Evolutionary conservation across 345 rosid genomes (phyloP), one percentile per base, ranked within the genome.

Genomic region (Eucalyptus brandiana): DNA sequence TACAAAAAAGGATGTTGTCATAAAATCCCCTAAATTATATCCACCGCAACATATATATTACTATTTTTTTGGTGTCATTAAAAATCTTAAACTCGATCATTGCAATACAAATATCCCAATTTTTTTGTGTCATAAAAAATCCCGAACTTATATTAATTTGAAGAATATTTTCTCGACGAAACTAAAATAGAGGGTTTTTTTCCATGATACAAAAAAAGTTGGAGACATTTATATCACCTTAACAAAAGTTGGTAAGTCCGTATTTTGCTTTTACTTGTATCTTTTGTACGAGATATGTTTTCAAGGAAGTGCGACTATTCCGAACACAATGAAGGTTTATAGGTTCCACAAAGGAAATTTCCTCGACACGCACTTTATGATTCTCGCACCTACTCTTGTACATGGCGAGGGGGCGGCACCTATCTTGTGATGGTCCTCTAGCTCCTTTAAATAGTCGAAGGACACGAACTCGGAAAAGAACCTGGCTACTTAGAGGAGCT

Each of bases 91-190:
- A 49, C 17, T 49, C 2, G 6, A 49, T 14, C 17, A 49, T 14
- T 14, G 15, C 7, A 18, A 51, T 51, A 18, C 0, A 8, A 53
- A 19, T 53, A 19, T 53, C 26, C 0, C 11, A 53, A 8, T 53
- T 53, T 53, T 51, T 19, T 53, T 23, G 6, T 56, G 13, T 56
- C 6, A 23, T 56, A 24, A 24, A 56, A 54, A 10, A 10, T 1
- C 3, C 1, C 0, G 0, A 56, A 24, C 3, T 23, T 10, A 56
- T 56, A 56, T 6, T 21, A 56, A 56, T 56, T 23, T 24, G 30
- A 24, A 0, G 1, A 24, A 56, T 56, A 24, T 56, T 23, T 24
- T 24, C 12, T 56, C 1, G 13, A 56, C 1, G 3, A 23, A 23
- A 56, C 28, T 56, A 56, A 56, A 9, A 56, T 4, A 24, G 13